These are phyloP conservation scores for Abelmoschus esculentus DNA, from an alignment of 345 rosid species.

Conservation along the genomic window DNA sequence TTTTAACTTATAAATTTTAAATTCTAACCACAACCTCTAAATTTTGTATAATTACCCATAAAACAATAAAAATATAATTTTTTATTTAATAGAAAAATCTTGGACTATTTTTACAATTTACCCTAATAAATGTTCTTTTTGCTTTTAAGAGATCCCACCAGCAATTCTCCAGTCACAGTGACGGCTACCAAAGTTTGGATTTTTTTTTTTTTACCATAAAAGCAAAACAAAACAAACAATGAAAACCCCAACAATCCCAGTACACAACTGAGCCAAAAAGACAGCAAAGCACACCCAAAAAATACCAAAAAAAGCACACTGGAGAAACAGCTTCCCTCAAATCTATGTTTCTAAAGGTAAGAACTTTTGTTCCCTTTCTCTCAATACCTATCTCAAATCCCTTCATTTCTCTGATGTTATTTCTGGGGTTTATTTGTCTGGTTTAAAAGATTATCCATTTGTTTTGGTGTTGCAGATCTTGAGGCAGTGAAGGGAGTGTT, in stretches of 20 bases:
- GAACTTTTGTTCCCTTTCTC: background rate
- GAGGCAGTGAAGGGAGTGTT: slow-evolving; percentile 2
- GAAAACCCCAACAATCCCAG: background rate
- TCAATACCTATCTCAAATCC: background rate
- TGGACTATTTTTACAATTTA: too few relatives aligned
- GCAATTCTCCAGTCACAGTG: background rate
- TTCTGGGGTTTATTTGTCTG: background rate
- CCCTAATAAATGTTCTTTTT: background rate
- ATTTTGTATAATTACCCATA: too few relatives aligned
- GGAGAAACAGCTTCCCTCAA: slow-evolving; percentile 29
- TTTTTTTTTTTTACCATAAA: background rate
- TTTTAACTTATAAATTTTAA: too few relatives aligned
- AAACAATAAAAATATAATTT: too few relatives aligned
- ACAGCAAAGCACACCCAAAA: slow-evolving; percentile 1
- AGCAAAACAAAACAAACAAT: background rate
- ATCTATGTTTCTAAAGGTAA: slow-evolving; percentile 19
- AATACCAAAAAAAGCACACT: background rate
- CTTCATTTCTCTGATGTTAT: background rate
- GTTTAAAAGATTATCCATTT: background rate
- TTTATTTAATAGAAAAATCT: too few relatives aligned
- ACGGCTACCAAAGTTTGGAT: slow-evolving; percentile 7
- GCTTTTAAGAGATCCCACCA: background rate
- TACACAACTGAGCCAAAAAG: background rate
- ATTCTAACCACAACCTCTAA: too few relatives aligned
- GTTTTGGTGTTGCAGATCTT: slow-evolving; percentile 17